Percentiles rank a stretch among this genome's conserved stretches.
Evolutionary conservation across 176 grass and related monocot species (phyloP).

Genomic region (Aegilops bicornis): DNA sequence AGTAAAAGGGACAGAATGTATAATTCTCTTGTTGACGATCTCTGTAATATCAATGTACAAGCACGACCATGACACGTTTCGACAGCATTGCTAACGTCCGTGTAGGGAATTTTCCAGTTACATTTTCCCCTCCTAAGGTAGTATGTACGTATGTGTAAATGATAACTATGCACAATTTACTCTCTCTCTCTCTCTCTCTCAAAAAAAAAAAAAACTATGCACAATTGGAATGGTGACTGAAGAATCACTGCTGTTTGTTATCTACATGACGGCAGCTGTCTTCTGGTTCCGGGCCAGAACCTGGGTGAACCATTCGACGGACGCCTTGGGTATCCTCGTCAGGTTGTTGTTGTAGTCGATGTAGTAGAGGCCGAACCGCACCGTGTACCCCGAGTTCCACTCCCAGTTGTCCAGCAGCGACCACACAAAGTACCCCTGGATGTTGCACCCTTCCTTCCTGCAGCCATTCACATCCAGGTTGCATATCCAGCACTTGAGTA

Average conservation of each 20-base stretch:
- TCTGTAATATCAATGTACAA: too few species aligned
- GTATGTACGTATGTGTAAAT: background rate
- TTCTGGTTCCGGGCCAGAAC: conserved; percentile 34
- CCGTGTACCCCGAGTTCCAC: conserved; percentile 89
- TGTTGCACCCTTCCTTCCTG: conserved; percentile 78
- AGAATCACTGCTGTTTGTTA: background rate
- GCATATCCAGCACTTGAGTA: background rate
- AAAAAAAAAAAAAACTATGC: background rate
- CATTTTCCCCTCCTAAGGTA: too few species aligned
- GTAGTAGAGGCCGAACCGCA: conserved; percentile 78
- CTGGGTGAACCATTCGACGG: conserved; percentile 65
- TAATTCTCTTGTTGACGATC: too few species aligned
- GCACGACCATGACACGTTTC: too few species aligned
- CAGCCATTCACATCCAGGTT: background rate
- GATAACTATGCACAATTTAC: background rate
- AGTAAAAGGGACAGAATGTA: too few species aligned
- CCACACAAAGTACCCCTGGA: conserved; percentile 75
- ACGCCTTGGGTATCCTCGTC: conserved; percentile 79
- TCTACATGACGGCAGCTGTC: conserved; percentile 3
- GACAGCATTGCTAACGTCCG: background rate
- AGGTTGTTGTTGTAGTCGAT: conserved; percentile 78
- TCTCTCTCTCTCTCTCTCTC: too few species aligned
- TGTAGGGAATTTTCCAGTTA: background rate
- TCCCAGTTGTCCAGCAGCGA: conserved; percentile 96
- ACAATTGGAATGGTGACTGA: background rate